Percentiles rank a stretch among this genome's conserved stretches.
phyloP scores from a whole-genome alignment of 345 rosid species.

The Arabidopsis suecica region DNA sequence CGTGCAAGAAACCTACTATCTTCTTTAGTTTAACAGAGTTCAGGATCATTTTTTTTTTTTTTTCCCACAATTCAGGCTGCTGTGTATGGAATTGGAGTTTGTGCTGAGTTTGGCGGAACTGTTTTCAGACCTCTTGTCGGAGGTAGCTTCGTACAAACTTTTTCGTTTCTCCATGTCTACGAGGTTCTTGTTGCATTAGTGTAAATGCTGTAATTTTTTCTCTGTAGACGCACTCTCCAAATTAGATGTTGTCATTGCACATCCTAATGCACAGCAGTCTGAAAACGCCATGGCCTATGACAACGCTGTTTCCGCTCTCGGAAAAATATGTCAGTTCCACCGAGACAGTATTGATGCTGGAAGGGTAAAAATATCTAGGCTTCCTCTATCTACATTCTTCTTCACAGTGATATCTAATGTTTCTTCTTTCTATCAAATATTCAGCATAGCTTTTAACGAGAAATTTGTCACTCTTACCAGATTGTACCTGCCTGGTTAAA shows the following conservation, averaged over 20 bases:
- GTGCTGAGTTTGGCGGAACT: conserved; percentile 74
- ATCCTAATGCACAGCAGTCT: conserved; percentile 60
- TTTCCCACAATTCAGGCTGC: conserved; percentile 57
- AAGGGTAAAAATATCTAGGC: conserved; percentile 50
- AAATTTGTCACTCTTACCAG: conserved; percentile 43
- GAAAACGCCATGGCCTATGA: conserved; percentile 76
- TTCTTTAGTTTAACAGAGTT: conserved; percentile 14
- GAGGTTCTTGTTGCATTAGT: conserved; percentile 9
- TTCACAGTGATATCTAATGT: neutral
- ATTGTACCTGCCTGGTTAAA: conserved; percentile 75
- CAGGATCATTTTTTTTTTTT: conserved; percentile 7
- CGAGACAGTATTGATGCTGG: conserved; percentile 64
- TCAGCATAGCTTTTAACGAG: neutral
- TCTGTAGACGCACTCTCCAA: conserved; percentile 68
- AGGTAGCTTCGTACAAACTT: conserved; percentile 46
- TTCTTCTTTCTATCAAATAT: neutral
- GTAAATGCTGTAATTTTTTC: neutral
- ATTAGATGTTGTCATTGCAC: conserved; percentile 56
- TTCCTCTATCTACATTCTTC: conserved; percentile 6
- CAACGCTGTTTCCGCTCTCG: conserved; percentile 81
- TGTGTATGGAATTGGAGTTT: conserved; percentile 75
- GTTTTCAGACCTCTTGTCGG: conserved; percentile 65
- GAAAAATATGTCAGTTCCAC: conserved; percentile 73
- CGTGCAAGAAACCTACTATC: neutral
- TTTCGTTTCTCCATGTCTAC: conserved; percentile 1